These are phyloP conservation scores for Amanita pseudoporphyria DNA, from an alignment of 768 basidiomycete species.

Conservation along the genomic window DNA sequence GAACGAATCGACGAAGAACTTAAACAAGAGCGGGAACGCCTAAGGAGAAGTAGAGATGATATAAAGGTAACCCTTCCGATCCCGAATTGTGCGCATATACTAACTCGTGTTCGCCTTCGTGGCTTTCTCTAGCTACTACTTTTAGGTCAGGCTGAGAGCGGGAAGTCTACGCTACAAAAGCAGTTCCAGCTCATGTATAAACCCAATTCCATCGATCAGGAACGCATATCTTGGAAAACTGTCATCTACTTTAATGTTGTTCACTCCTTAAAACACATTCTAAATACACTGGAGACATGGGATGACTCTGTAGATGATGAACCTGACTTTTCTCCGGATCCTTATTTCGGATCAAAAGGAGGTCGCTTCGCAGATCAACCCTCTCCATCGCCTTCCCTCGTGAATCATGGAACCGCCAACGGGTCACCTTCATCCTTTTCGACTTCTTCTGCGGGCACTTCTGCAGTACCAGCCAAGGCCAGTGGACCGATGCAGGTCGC, in stretches of 20 bases:
- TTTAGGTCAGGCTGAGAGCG: slow-evolving; percentile 71
- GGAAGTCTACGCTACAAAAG: slow-evolving; percentile 70
- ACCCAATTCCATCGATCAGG: slow-evolving; percentile 57
- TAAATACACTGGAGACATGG: slow-evolving; percentile 51
- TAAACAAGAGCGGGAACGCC: slow-evolving; percentile 53
- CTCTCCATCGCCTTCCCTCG: slow-evolving; percentile 29
- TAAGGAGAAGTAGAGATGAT: slow-evolving; percentile 59
- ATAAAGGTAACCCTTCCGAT: slow-evolving; percentile 46
- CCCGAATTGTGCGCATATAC: slow-evolving; percentile 24
- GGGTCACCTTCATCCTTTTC: slow-evolving; percentile 20
- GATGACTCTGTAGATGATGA: slow-evolving; percentile 52
- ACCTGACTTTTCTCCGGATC: slow-evolving; percentile 19
- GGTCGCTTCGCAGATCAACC: slow-evolving; percentile 29
- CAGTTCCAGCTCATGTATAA: slow-evolving; percentile 79
- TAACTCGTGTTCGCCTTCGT: slow-evolving; percentile 13
- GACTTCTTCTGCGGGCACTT: slow-evolving; percentile 18
- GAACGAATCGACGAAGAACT: slow-evolving; percentile 80
- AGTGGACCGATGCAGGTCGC: slow-evolving; percentile 33
- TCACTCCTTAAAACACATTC: slow-evolving; percentile 59
- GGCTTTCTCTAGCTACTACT: slow-evolving; percentile 44
- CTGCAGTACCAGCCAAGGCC: slow-evolving; percentile 17
- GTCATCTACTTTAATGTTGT: slow-evolving; percentile 74
- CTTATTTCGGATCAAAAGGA: slow-evolving; percentile 18
- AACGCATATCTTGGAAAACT: slow-evolving; percentile 63
- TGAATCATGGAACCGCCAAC: slow-evolving; percentile 16